Percentiles rank a stretch among this genome's conserved stretches.
Evolutionary conservation across 225 moss, liverwort and hornwort species (phyloP).

Genomic region (Sphagnum contortum): DNA sequence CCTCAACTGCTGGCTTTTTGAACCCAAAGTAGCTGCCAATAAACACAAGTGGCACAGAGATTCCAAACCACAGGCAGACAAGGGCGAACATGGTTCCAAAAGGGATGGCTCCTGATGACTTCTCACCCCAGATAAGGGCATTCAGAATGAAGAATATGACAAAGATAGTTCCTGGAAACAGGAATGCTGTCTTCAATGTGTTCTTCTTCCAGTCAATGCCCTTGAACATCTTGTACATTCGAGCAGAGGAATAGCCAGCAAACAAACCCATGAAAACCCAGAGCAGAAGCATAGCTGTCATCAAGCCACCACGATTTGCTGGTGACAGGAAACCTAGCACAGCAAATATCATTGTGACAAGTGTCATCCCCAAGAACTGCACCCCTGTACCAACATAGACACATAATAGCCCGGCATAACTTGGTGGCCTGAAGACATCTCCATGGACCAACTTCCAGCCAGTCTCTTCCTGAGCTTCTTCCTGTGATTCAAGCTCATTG

Average conservation of each 20-base stretch:
- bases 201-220: constrained; percentile 91
- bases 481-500: constrained; percentile 88
- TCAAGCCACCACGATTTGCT: constrained; percentile 86
- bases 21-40: constrained; percentile 90
- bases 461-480: constrained; percentile 95
- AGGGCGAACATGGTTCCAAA: constrained; percentile 95
- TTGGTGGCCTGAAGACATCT: constrained; percentile 83
- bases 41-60: constrained; percentile 90
- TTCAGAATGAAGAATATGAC: constrained; percentile 79
- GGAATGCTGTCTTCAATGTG: constrained; percentile 79
- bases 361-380: constrained; percentile 92
- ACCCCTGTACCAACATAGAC: constrained; percentile 95
- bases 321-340: constrained; percentile 88
- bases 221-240: constrained; percentile 78
- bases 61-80: constrained; percentile 88
- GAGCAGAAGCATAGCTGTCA: constrained; percentile 93
- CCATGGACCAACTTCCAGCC: constrained; percentile 98
- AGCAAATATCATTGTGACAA: constrained; percentile 90
- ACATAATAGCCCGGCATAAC: constrained; percentile 66
- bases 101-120: constrained; percentile 90
- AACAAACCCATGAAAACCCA: constrained; percentile 99
- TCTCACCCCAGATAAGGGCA: constrained; percentile 88
- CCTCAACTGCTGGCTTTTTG: constrained; percentile 74
- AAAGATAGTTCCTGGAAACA: constrained; percentile 78
- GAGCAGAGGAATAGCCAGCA: constrained; percentile 83